phyloP scores from a whole-genome alignment of 2,329 filamentous ascomycete species.

The Raffaelea deltoideospora region DNA sequence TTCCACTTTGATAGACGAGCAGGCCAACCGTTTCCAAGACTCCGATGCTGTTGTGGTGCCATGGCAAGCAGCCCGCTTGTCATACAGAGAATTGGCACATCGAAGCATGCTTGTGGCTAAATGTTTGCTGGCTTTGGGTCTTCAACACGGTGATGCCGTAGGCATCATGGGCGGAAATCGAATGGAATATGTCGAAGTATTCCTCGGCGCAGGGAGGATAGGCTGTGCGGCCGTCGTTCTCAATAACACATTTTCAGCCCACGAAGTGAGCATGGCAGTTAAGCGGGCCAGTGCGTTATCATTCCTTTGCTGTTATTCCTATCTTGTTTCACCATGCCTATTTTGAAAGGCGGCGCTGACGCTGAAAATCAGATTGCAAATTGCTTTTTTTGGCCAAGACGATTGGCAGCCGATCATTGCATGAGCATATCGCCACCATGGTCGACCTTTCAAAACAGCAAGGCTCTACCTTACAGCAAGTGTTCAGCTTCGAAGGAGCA shows the following conservation, averaged over 20 bases:
- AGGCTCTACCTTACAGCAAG: no score
- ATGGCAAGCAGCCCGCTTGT: not conserved
- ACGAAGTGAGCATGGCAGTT: not conserved
- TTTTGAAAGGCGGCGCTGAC: no score
- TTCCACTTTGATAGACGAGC: not conserved
- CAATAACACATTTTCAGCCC: not conserved
- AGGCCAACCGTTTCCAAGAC: not conserved
- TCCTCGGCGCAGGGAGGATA: not conserved
- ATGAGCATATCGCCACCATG: no score
- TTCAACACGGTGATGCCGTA: not conserved
- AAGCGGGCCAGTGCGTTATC: no score
- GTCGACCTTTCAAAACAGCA: no score
- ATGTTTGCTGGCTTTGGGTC: not conserved
- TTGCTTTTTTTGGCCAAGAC: no score
- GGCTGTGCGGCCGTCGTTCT: not conserved
- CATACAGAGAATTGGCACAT: not conserved
- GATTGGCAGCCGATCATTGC: no score
- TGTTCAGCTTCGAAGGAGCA: no score
- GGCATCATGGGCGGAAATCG: not conserved
- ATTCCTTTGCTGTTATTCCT: no score
- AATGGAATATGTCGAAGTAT: not conserved
- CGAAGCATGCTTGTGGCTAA: not conserved
- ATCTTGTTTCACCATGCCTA: no score
- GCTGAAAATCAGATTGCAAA: no score
- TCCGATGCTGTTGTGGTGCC: not conserved